These are phyloP conservation scores for Jamesozyma rosinii DNA, from an alignment of 805 yeast species.

Conservation along the genomic window DNA sequence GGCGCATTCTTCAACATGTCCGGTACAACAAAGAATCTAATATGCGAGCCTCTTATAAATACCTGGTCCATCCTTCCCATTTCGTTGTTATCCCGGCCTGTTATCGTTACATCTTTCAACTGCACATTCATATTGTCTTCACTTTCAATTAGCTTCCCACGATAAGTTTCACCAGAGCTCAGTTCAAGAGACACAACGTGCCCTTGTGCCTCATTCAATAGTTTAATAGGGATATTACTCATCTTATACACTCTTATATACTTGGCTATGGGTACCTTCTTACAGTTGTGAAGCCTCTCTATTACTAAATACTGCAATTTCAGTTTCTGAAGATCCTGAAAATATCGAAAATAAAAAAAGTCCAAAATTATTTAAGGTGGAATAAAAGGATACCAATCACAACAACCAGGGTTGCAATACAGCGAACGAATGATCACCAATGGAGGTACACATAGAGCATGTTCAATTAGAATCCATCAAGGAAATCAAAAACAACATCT, in stretches of 20 bases:
- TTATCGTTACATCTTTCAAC: constrained; percentile 68
- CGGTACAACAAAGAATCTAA: constrained; percentile 77
- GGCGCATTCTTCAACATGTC: constrained; percentile 86
- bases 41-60: constrained; percentile 84
- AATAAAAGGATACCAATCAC: too few relatives aligned
- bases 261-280: too few relatives aligned
- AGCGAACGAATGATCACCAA: constrained; percentile 1
- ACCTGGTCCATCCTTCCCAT: constrained; percentile 74
- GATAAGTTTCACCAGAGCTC: constrained; percentile 73
- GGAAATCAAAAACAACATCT: constrained; percentile 36
- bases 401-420: too few relatives aligned
- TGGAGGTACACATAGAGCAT: constrained; percentile 26
- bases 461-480: constrained; percentile 46
- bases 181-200: constrained; percentile 78
- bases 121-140: constrained; percentile 95
- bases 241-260: not conserved
- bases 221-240: constrained; percentile 59
- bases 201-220: constrained; percentile 83
- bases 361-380: too few relatives aligned
- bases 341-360: too few relatives aligned
- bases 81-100: constrained; percentile 55
- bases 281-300: too few relatives aligned
- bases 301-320: not conserved
- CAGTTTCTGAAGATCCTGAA: not conserved
- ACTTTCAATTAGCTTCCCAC: constrained; percentile 78